Conservation (phyloP, 2,329 filamentous ascomycete genomes). For the Colletotrichum sp. region DNA sequence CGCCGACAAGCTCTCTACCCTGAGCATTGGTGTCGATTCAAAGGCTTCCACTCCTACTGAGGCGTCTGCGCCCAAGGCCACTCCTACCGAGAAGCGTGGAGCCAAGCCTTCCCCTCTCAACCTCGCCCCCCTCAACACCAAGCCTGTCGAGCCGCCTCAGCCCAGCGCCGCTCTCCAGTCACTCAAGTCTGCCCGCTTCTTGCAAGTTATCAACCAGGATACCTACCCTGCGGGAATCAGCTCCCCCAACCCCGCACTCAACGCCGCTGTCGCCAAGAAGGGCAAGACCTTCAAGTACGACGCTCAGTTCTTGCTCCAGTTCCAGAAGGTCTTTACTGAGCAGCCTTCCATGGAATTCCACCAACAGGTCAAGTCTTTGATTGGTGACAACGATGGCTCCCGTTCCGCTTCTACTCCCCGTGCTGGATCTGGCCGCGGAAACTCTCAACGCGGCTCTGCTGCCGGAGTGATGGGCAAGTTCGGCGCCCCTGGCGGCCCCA, state of each 20-base stretch:
- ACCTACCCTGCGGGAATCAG: constrained; percentile 84
- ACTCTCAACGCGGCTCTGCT: constrained; percentile 56
- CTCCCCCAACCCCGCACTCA: constrained; percentile 91
- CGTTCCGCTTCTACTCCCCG: constrained; percentile 69
- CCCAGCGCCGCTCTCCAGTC: constrained; percentile 94
- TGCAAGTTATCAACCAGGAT: constrained; percentile 78
- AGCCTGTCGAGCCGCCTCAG: constrained; percentile 87
- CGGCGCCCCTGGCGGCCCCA: constrained; percentile 25
- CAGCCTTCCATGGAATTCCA: constrained; percentile 96
- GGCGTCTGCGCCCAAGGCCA: constrained; percentile 54
- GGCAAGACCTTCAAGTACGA: constrained; percentile 91
- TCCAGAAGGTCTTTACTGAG: constrained; percentile 95
- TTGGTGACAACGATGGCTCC: constrained; percentile 76
- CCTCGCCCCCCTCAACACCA: constrained; percentile 80
- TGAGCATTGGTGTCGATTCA: constrained; percentile 49
- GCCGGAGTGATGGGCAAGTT: constrained; percentile 76
- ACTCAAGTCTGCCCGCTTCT: constrained; percentile 87
- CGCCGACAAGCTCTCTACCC: constrained; percentile 55
- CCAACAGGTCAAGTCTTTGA: constrained; percentile 82
- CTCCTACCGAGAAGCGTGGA: constrained; percentile 62
- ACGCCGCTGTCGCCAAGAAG: constrained; percentile 79
- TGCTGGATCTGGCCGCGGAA: constrained; percentile 54
- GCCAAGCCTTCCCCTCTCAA: constrained; percentile 88
- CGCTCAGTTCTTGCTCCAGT: constrained; percentile 93
- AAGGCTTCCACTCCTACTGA: constrained; percentile 47